These are phyloP conservation scores for Mycena rebaudengoi DNA, from an alignment of 768 basidiomycete species.

Conservation along the genomic window DNA sequence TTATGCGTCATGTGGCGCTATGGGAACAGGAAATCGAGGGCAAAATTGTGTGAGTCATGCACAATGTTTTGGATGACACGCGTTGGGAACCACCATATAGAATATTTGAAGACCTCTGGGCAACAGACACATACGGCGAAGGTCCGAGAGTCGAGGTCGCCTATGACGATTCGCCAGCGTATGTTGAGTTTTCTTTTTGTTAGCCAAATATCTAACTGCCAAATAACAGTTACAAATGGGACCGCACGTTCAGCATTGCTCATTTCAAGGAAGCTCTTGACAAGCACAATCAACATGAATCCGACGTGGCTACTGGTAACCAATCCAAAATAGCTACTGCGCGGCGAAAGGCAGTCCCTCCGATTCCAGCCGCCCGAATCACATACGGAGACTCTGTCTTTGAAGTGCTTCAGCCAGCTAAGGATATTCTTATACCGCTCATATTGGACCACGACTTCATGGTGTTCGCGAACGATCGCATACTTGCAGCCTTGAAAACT, in stretches of 20 bases:
- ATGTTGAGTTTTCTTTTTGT: background rate
- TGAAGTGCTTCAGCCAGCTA: slow-evolving; percentile 3
- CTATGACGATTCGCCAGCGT: slow-evolving; percentile 28
- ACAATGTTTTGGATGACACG: too few species aligned
- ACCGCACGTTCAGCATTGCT: slow-evolving; percentile 11
- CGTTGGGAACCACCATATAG: too few species aligned
- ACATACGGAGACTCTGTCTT: slow-evolving; percentile 19
- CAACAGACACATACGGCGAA: slow-evolving; percentile 4
- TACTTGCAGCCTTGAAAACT: background rate
- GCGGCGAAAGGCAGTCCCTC: too few species aligned
- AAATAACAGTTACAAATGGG: slow-evolving; percentile 23
- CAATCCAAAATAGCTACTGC: too few species aligned
- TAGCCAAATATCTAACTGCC: background rate
- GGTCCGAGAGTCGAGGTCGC: slow-evolving; percentile 8
- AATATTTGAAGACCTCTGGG: slow-evolving; percentile 9
- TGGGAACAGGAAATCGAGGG: slow-evolving; percentile 18
- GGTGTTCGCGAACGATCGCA: background rate
- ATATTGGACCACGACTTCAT: background rate
- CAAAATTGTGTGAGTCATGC: background rate
- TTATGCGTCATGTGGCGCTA: slow-evolving; percentile 28
- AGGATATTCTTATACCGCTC: slow-evolving; percentile 10
- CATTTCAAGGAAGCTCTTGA: slow-evolving; percentile 14
- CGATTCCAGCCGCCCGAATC: slow-evolving; percentile 6
- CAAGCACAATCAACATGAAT: slow-evolving; percentile 14
- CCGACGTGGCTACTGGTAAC: background rate